phyloP scores from a whole-genome alignment of 1,284 basidiomycete genomes.

The Agroathelia rolfsii region DNA sequence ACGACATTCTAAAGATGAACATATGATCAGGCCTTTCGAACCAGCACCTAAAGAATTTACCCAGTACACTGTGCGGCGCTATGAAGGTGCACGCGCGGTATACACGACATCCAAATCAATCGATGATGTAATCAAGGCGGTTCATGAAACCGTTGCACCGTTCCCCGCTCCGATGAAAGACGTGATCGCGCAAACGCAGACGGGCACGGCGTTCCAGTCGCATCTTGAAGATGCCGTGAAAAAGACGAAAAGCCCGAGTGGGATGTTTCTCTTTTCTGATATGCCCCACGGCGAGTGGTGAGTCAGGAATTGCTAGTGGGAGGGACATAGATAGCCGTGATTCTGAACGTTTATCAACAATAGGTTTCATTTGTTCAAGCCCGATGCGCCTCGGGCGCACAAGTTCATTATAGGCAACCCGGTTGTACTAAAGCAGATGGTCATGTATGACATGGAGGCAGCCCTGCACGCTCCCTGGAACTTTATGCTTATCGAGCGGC shows the following conservation, averaged over 20 bases:
- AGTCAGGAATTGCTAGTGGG: no score
- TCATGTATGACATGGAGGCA: not conserved
- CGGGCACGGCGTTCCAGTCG: not conserved
- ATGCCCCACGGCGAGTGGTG: not conserved
- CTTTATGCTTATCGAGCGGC: not conserved
- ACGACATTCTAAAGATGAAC: no score
- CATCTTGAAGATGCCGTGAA: not conserved
- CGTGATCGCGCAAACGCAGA: not conserved
- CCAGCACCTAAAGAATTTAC: no score
- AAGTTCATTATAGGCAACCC: constrained; percentile 1
- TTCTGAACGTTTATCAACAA: not conserved
- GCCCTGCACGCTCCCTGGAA: constrained; percentile 1
- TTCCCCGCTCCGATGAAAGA: not conserved
- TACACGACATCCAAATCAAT: no score
- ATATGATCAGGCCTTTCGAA: no score
- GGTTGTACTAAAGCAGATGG: not conserved
- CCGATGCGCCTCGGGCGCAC: not conserved
- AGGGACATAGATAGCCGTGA: not conserved
- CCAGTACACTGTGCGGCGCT: no score
- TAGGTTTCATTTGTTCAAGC: not conserved
- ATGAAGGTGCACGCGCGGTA: no score
- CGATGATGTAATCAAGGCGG: no score
- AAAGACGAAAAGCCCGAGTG: not conserved
- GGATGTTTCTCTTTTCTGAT: not conserved
- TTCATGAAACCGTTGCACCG: no score